Evolutionary conservation across 192 early-diverging fungal genomes (phyloP).

Genomic region (Ramicandelaber brevisporus): DNA sequence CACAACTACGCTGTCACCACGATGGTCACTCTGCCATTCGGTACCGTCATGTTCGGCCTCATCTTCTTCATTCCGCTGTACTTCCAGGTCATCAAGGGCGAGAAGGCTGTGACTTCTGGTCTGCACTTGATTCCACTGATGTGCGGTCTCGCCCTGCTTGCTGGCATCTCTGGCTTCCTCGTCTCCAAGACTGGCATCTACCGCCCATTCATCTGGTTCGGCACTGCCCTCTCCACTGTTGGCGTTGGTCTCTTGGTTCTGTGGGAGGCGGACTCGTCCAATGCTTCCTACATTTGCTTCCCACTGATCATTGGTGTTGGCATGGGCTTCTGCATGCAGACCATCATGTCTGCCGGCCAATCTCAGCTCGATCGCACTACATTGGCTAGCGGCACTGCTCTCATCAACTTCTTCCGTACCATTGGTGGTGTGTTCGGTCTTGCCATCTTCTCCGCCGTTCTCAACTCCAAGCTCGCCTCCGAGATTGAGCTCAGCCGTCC

Average conservation of each 20-base stretch:
- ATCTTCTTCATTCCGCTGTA: conserved; percentile 36
- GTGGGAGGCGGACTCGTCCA: conserved; percentile 14
- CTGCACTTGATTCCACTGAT: conserved; percentile 5
- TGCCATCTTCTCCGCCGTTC: conserved; percentile 25
- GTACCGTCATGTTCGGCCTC: conserved; percentile 14
- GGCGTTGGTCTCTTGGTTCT: conserved; percentile 36
- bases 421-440: conserved; percentile 35
- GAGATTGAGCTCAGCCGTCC: conserved; percentile 2
- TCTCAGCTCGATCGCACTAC: conserved; percentile 24
- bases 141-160: conserved; percentile 11
- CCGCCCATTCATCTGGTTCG: conserved; percentile 42
- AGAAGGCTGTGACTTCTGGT: conserved; percentile 2
- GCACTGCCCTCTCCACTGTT: conserved; percentile 29
- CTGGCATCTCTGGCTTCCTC: conserved; percentile 28
- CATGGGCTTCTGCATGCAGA: conserved; percentile 48
- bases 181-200: conserved; percentile 30
- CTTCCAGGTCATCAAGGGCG: conserved; percentile 23
- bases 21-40: conserved; percentile 4
- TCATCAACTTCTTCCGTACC: conserved; percentile 37
- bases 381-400: conserved; percentile 39
- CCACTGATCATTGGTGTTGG: conserved; percentile 51
- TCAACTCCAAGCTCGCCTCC: conserved; percentile 16
- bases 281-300: conserved; percentile 28
- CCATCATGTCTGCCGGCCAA: conserved; percentile 42
- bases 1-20: conserved; percentile 8